Percentiles rank a stretch among this genome's conserved stretches.
phyloP scores from a whole-genome alignment of 306 rosid species.

The Casuarina equisetifolia region DNA sequence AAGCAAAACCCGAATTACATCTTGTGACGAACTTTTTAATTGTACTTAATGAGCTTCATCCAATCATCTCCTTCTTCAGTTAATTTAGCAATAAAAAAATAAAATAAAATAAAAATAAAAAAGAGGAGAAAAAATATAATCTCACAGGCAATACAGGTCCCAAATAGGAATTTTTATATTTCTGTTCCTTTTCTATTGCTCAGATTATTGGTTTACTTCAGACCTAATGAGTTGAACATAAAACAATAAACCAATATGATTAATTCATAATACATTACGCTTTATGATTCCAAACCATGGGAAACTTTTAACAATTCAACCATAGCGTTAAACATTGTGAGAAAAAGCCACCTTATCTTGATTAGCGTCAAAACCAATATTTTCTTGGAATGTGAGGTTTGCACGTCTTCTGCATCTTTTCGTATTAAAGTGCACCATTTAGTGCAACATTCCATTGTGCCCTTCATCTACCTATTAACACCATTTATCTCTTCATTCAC shows the following conservation, averaged over 20 bases:
- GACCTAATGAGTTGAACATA: neutral
- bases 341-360: neutral
- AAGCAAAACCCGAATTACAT: neutral
- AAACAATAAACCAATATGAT: neutral
- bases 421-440: neutral
- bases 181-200: no score
- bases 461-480: neutral
- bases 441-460: neutral
- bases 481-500: neutral
- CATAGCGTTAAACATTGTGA: neutral
- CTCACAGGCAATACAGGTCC: neutral
- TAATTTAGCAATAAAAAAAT: neutral
- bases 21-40: neutral
- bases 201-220: neutral
- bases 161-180: no score
- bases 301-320: slow-evolving; percentile 1
- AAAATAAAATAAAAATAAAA: no score
- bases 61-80: neutral
- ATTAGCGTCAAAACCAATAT: neutral
- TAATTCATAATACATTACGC: neutral
- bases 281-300: neutral
- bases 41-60: neutral
- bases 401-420: neutral
- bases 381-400: neutral
- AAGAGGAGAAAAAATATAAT: neutral